These are phyloP conservation scores for Orbilia ellipsospora DNA, from an alignment of 2,329 filamentous ascomycete genomes.

Conservation along the genomic window DNA sequence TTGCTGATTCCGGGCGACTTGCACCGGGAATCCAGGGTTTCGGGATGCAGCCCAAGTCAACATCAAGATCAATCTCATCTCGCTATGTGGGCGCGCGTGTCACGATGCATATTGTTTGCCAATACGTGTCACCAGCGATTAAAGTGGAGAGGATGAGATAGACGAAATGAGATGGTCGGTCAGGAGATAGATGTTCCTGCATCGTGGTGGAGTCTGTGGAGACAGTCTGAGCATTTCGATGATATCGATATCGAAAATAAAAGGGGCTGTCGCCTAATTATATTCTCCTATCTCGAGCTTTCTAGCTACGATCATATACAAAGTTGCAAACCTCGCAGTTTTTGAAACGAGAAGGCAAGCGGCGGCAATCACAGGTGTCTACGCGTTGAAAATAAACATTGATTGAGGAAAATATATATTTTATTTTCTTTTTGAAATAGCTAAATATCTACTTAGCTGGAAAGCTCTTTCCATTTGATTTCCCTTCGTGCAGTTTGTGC, in stretches of 20 bases:
- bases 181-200: slow-evolving; percentile 28
- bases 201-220: slow-evolving; percentile 3
- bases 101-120: slow-evolving; percentile 8
- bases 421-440: slow-evolving; percentile 25
- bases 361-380: slow-evolving; percentile 15
- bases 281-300: slow-evolving; percentile 19
- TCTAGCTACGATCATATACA: background rate
- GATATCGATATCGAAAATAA: slow-evolving; percentile 10
- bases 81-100: slow-evolving; percentile 2
- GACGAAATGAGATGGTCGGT: slow-evolving; percentile 16
- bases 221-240: background rate
- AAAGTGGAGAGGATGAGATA: slow-evolving; percentile 2
- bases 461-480: slow-evolving; percentile 23
- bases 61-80: background rate
- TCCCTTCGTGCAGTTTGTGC: slow-evolving; percentile 51
- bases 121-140: background rate
- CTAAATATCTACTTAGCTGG: slow-evolving; percentile 6
- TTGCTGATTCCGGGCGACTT: background rate
- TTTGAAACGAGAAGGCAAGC: slow-evolving; percentile 47
- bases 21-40: background rate
- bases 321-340: slow-evolving; percentile 33
- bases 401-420: slow-evolving; percentile 10
- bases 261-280: slow-evolving; percentile 8
- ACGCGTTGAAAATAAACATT: background rate
- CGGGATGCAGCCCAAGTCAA: slow-evolving; percentile 1